Conservation (phyloP, 2,329 filamentous ascomycete species). For the Drechmeria coniospora region DNA sequence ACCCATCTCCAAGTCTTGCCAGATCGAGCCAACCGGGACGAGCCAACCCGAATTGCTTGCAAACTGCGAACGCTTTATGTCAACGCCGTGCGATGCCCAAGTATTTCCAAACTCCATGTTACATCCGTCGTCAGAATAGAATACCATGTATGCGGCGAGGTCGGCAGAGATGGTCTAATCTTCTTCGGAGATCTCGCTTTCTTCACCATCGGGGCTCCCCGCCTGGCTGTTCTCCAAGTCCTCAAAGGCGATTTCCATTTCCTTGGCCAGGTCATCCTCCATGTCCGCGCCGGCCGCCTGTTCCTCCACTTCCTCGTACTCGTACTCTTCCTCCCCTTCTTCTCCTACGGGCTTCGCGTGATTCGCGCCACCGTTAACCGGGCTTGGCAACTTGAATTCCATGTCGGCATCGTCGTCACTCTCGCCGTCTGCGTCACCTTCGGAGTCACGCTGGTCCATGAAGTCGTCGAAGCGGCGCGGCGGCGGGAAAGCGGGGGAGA, state of each 20-base stretch:
- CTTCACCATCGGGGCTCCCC: slow-evolving; percentile 35
- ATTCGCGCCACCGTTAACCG: slow-evolving; percentile 26
- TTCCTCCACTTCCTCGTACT: slow-evolving; percentile 12
- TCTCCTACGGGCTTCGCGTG: slow-evolving; percentile 15
- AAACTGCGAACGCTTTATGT: no score
- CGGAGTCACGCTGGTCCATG: slow-evolving; percentile 28
- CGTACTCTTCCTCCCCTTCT: slow-evolving; percentile 14
- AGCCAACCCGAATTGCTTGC: no score
- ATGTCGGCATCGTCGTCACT: slow-evolving; percentile 31
- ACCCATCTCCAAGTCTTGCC: no score
- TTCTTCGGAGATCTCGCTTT: slow-evolving; percentile 53
- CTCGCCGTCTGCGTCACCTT: slow-evolving; percentile 31
- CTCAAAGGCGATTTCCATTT: slow-evolving; percentile 32
- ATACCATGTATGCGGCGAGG: no score
- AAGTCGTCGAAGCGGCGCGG: slow-evolving; percentile 38
- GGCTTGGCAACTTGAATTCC: slow-evolving; percentile 38
- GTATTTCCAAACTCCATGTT: neutral
- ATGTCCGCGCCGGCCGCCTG: slow-evolving; percentile 15
- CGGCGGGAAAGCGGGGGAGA: slow-evolving; percentile 32
- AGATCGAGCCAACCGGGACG: no score
- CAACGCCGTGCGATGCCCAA: no score
- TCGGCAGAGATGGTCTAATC: no score
- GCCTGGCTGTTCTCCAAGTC: slow-evolving; percentile 40
- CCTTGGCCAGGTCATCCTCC: slow-evolving; percentile 30
- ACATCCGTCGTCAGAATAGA: no score